phyloP scores from a whole-genome alignment of 2,329 filamentous ascomycete species.

The Rhynchosporium secalis region DNA sequence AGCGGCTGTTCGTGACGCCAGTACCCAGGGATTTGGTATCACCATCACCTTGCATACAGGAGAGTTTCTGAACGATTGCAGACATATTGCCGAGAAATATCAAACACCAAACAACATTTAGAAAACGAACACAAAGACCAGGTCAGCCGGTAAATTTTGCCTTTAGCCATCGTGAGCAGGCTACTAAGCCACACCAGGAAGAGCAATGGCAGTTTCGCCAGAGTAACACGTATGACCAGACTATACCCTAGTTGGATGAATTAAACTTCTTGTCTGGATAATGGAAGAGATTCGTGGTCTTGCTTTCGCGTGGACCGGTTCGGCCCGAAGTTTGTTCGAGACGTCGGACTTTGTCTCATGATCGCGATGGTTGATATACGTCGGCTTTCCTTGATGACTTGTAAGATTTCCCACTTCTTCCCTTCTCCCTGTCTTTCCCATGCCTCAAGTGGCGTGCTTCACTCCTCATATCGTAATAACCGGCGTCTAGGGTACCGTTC shows the following conservation, averaged over 20 bases:
- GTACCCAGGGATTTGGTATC: background rate
- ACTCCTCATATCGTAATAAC: constrained; percentile 14
- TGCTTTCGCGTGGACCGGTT: background rate
- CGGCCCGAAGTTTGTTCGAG: background rate
- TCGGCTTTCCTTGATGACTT: background rate
- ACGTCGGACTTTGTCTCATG: background rate
- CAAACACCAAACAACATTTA: background rate
- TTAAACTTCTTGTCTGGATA: background rate
- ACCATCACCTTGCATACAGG: background rate
- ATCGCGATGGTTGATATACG: too few relatives aligned
- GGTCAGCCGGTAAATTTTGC: constrained; percentile 4
- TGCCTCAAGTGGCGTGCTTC: constrained; percentile 21
- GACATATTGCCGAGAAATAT: background rate
- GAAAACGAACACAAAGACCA: background rate
- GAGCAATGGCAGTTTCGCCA: background rate
- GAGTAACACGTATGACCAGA: background rate
- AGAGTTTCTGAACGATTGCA: background rate
- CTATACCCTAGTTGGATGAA: background rate
- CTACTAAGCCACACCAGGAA: constrained; percentile 10
- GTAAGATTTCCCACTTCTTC: constrained; percentile 1
- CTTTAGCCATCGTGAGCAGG: constrained; percentile 3
- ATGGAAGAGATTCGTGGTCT: background rate
- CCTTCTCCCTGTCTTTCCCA: constrained; percentile 4
- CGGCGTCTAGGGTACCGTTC: background rate
- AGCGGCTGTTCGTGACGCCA: constrained; percentile 2